phyloP scores from a whole-genome alignment of 495 filamentous ascomycete genomes.

The Monascus purpureus region DNA sequence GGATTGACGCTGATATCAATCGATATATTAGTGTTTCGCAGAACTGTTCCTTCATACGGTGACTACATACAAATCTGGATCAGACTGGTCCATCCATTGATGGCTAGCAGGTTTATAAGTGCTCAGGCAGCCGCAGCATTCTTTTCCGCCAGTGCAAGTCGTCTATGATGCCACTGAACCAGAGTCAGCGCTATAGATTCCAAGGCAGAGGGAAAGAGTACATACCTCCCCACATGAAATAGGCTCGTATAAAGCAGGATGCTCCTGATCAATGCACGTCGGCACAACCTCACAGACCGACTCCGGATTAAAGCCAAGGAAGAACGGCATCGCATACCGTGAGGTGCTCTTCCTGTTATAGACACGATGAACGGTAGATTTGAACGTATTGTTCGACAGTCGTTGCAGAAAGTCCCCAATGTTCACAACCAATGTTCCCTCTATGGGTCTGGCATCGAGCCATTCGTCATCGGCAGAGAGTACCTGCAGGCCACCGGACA shows the following conservation, averaged over 20 bases:
- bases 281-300: slow-evolving; percentile 40
- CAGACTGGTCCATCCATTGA: too few species aligned
- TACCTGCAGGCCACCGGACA: slow-evolving; percentile 38
- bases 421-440: slow-evolving; percentile 49
- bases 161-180: too few species aligned
- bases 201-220: too few species aligned
- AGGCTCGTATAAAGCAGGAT: slow-evolving; percentile 41
- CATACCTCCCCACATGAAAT: slow-evolving; percentile 39
- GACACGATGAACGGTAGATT: slow-evolving; percentile 45
- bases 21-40: too few species aligned
- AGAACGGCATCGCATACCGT: slow-evolving; percentile 47
- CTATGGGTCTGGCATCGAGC: slow-evolving; percentile 39
- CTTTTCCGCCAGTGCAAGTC: too few species aligned
- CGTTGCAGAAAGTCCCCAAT: slow-evolving; percentile 52
- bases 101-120: too few species aligned
- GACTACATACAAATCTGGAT: too few species aligned
- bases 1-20: too few species aligned
- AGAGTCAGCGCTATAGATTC: too few species aligned
- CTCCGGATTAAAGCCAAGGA: slow-evolving; percentile 38
- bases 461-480: slow-evolving; percentile 36
- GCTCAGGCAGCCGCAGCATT: too few species aligned
- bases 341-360: slow-evolving; percentile 31
- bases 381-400: slow-evolving; percentile 45
- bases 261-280: slow-evolving; percentile 35
- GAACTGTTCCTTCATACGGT: too few species aligned